Percentiles rank a stretch among this genome's conserved stretches.
These are phyloP conservation scores for Sextonia rubra DNA, from an alignment of 164 flowering plant species.

Conservation along the genomic window DNA sequence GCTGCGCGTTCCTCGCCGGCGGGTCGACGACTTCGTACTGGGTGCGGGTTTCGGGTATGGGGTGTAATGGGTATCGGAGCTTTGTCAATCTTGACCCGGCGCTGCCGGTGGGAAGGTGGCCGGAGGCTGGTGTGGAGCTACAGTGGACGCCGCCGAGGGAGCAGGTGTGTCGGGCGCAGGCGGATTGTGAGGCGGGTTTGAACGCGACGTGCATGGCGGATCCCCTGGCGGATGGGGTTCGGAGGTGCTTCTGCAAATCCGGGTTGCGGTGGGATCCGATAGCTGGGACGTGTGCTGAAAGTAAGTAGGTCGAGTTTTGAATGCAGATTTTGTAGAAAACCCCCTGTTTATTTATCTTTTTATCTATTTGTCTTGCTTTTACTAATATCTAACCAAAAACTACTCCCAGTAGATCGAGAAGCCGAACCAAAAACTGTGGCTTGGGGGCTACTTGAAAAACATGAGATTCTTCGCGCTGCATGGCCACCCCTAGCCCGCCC, in stretches of 20 bases:
- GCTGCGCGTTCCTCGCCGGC: slow-evolving; percentile 53
- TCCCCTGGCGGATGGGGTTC: slow-evolving; percentile 12
- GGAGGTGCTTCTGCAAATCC: slow-evolving; percentile 43
- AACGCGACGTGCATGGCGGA: slow-evolving; percentile 43
- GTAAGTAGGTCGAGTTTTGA: slow-evolving; percentile 23
- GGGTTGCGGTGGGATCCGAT: slow-evolving; percentile 44
- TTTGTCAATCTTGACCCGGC: slow-evolving; percentile 38
- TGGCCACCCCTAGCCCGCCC: no score
- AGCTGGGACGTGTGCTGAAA: slow-evolving; percentile 30
- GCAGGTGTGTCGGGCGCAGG: slow-evolving; percentile 32
- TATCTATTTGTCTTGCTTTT: no score
- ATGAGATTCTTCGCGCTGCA: no score
- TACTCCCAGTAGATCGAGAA: no score
- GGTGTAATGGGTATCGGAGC: slow-evolving; percentile 48
- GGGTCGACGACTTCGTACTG: slow-evolving; percentile 38
- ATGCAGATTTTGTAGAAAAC: no score
- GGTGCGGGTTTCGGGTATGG: slow-evolving; percentile 32
- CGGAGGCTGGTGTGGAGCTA: slow-evolving; percentile 41
- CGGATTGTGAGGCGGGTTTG: slow-evolving; percentile 31
- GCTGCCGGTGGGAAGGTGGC: slow-evolving; percentile 40
- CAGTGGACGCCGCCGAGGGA: slow-evolving; percentile 49
- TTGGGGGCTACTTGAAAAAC: no score
- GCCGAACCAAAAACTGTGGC: no score
- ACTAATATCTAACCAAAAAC: no score
- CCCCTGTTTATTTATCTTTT: no score